Evolutionary conservation across 2,329 filamentous ascomycete species (phyloP).

Genomic region (Thermothelomyces thermophilus): DNA sequence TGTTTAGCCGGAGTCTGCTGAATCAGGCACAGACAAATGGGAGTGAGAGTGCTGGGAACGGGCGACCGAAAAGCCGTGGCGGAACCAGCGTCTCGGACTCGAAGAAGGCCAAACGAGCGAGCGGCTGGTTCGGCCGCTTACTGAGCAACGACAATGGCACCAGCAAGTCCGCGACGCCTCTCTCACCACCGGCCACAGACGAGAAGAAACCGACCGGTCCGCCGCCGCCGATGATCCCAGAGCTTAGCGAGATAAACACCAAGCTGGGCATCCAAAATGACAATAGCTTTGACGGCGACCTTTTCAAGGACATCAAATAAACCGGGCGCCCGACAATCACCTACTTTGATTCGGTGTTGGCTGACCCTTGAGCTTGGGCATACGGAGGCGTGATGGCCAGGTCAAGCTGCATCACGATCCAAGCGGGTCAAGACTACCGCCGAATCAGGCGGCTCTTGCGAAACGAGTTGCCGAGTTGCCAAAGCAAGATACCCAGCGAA

Average conservation of each 20-base stretch:
- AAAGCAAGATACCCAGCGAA: conserved; percentile 30
- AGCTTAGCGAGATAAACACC: conserved; percentile 47
- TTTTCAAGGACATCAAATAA: conserved; percentile 56
- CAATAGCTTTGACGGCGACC: conserved; percentile 42
- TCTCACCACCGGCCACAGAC: conserved; percentile 18
- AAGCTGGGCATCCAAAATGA: conserved; percentile 41
- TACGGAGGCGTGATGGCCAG: background rate
- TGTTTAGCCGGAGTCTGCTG: conserved; percentile 50
- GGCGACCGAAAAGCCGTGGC: conserved; percentile 46
- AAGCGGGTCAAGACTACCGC: background rate
- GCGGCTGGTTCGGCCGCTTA: conserved; percentile 54
- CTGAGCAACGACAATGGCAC: conserved; percentile 32
- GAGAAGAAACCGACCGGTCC: conserved; percentile 39
- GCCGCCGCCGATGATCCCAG: conserved; percentile 56
- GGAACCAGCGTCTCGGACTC: conserved; percentile 44
- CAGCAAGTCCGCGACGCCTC: conserved; percentile 33
- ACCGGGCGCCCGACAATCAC: background rate
- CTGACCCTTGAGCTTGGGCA: background rate
- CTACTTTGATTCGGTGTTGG: background rate
- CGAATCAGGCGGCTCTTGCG: background rate
- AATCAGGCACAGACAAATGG: conserved; percentile 47
- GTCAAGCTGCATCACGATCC: background rate
- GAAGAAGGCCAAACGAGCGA: conserved; percentile 48
- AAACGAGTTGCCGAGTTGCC: conserved; percentile 19
- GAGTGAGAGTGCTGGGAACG: conserved; percentile 33